A percentile compares a stretch with the other conserved stretches of the same genome.
Evolutionary conservation across 2,329 filamentous ascomycete genomes (phyloP).

Genomic region (Allantophomopsis cytisporea): DNA sequence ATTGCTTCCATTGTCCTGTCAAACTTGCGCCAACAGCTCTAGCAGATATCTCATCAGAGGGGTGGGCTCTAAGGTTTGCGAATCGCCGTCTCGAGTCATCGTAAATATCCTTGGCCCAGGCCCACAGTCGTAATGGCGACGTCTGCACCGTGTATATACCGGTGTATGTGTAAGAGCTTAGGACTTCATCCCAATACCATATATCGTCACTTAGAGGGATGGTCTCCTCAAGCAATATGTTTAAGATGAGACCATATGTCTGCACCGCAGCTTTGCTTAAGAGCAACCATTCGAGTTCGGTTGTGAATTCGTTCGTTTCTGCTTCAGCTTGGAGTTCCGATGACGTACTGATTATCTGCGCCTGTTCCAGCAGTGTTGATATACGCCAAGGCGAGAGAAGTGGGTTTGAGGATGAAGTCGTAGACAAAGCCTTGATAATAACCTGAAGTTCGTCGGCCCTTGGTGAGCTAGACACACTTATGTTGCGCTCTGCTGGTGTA

Average conservation of each 20-base stretch:
- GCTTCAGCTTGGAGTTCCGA: constrained; percentile 9
- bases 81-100: constrained; percentile 26
- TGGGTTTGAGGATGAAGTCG: constrained; percentile 48
- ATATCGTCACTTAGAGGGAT: constrained; percentile 75
- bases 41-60: constrained; percentile 12
- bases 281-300: constrained; percentile 80
- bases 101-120: constrained; percentile 59
- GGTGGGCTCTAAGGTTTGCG: constrained; percentile 12
- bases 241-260: constrained; percentile 69
- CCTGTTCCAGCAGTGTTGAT: constrained; percentile 46
- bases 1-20: constrained; percentile 46
- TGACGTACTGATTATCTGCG: constrained; percentile 22
- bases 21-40: constrained; percentile 19
- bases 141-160: constrained; percentile 79
- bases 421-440: constrained; percentile 59
- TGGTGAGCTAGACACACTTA: constrained; percentile 26
- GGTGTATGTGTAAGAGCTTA: constrained; percentile 66
- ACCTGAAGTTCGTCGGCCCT: constrained; percentile 48
- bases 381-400: constrained; percentile 49
- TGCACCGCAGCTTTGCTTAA: constrained; percentile 89
- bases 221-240: constrained; percentile 68
- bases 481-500: constrained; percentile 3
- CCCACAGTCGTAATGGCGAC: constrained; percentile 62
- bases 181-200: constrained; percentile 89
- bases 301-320: constrained; percentile 42